Evolutionary conservation across 176 grass and related monocot genomes (phyloP).

Genomic region (Aegilops bicornis): DNA sequence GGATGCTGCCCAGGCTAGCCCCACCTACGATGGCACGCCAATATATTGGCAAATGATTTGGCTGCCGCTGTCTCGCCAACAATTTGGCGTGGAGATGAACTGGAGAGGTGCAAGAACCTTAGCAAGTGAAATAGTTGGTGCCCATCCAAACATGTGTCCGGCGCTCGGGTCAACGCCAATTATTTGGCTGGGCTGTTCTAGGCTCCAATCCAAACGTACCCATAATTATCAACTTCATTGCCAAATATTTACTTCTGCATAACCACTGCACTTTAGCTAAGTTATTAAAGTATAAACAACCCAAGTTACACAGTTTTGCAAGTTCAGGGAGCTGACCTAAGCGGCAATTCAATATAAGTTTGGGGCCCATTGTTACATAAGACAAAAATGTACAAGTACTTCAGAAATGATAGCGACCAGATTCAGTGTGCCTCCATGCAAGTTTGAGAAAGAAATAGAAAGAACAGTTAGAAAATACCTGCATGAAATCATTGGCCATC

Average conservation of each 20-base stretch:
- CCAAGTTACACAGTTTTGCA: background rate
- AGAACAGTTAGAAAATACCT: constrained; percentile 54
- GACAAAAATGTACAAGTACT: background rate
- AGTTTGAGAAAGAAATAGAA: constrained; percentile 3
- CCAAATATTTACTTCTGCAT: background rate
- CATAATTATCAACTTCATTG: background rate
- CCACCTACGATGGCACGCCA: too few relatives aligned
- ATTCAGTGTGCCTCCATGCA: background rate
- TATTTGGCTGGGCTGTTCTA: too few relatives aligned
- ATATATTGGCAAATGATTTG: too few relatives aligned
- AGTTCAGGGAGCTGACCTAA: background rate
- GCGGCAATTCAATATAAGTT: background rate
- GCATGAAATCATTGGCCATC: constrained; percentile 99
- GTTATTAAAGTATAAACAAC: constrained; percentile 4
- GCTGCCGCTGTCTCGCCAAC: too few relatives aligned
- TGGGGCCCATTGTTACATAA: background rate
- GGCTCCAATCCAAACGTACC: too few relatives aligned
- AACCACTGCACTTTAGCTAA: background rate
- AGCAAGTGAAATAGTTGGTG: too few relatives aligned
- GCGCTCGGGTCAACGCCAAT: too few relatives aligned
- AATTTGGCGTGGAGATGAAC: too few relatives aligned
- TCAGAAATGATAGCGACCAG: constrained; percentile 18
- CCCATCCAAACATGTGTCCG: too few relatives aligned
- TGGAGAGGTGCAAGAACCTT: too few relatives aligned
- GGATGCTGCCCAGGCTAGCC: too few relatives aligned